Evolutionary conservation across 257 asterid genomes (phyloP).

Genomic region (Solanum habrochaites): DNA sequence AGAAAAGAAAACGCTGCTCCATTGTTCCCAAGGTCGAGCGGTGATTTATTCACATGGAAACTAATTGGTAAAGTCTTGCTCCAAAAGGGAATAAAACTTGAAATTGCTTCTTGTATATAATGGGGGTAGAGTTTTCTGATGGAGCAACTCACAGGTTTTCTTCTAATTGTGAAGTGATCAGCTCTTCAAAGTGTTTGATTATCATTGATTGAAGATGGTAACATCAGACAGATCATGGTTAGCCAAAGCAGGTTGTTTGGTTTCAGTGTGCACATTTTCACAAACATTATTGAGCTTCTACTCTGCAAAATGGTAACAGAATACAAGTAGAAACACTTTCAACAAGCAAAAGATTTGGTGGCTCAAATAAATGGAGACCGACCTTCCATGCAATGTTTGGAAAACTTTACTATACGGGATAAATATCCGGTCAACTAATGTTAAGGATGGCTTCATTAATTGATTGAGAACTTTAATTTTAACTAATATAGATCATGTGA

Average conservation of each 20-base stretch:
- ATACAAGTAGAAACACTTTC: neutral
- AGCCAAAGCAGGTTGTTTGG: neutral
- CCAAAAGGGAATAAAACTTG: neutral
- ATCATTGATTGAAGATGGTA: neutral
- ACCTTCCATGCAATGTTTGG: neutral
- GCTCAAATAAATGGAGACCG: neutral
- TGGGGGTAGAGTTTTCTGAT: neutral
- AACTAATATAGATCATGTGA: no score
- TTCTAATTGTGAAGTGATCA: neutral
- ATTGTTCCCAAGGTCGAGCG: slow-evolving; percentile 36
- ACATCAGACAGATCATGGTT: neutral
- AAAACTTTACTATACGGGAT: neutral
- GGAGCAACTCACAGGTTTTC: neutral
- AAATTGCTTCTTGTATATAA: neutral
- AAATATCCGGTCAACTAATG: no score
- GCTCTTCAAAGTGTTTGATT: neutral
- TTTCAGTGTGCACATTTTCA: neutral
- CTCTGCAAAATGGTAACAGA: neutral
- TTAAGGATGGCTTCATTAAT: no score
- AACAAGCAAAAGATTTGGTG: neutral
- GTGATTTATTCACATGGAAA: slow-evolving; percentile 42
- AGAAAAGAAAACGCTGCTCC: slow-evolving; percentile 28
- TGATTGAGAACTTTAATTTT: no score
- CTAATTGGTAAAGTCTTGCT: slow-evolving; percentile 19
- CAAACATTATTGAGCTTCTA: neutral